Evolutionary conservation across 2,329 filamentous ascomycete species (phyloP), one percentile per base, ranked within the genome.

Genomic region (Diplodia seriata): DNA sequence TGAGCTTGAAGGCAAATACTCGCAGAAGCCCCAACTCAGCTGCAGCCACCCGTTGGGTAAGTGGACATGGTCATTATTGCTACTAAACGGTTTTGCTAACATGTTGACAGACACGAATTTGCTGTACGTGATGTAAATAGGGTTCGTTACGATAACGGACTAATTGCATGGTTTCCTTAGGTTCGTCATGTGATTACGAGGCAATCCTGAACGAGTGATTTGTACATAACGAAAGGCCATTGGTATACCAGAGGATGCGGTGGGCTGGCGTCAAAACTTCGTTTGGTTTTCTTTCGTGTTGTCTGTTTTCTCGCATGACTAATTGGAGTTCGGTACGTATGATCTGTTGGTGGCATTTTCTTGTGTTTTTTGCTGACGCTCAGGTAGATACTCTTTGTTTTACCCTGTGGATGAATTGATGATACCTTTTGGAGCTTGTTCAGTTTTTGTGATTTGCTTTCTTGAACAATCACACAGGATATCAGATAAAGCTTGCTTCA

Each of bases 31-130:
- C 64, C 95, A 99, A 84, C 83, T 99, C 72, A 97, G 94, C 76
- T 94, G 92, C 82, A 97, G 93, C 79, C 95, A 99, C 81, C 95
- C 95, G 43, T 83, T 99, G 76, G 93, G 94, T 97, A 89, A 82
- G 78, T 73, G 69, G 59, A 57, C 9, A 26, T 15, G n/a, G 9
- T 2, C 31, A 12, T 14, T 38, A 31, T 0, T 9, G 36, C 23
- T 15, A 15, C 9, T 26, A 43, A 29, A 26, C 31, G 40, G 55
- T 49, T 8, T 55, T 49, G 29, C 68, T 70, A 51, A 63, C 68
- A 29, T 4, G 15, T 38, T 59, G 51, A 26, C 68, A 90, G 88
- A 90, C 76, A 89, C 86, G 69, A 85, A 90, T 74, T 77, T 90
- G 64, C 81, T 89, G 66, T 90, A 90, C 76, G 87, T 90, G 69